phyloP scores from a whole-genome alignment of 441 rosid genomes.

The Codiaeum variegatum region DNA sequence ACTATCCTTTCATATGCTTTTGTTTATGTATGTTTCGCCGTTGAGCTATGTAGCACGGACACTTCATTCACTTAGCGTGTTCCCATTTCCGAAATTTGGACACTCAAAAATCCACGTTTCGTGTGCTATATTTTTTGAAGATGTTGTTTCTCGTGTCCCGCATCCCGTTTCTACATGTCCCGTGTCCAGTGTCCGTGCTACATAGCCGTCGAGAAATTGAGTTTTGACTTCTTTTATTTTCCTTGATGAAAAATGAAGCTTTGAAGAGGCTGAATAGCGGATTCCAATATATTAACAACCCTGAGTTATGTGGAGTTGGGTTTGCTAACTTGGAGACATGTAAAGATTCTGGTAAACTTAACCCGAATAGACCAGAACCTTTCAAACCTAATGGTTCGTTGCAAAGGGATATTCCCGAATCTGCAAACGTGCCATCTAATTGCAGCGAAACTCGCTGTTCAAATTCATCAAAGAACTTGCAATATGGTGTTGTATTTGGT shows the following conservation, averaged over 20 bases:
- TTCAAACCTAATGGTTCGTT: constrained; percentile 38
- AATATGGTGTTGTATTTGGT: constrained; percentile 43
- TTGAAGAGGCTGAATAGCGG: constrained; percentile 62
- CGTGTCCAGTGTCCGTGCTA: too few relatives aligned
- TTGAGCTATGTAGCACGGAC: too few relatives aligned
- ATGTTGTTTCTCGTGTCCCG: too few relatives aligned
- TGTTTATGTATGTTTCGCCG: not conserved
- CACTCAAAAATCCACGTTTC: too few relatives aligned
- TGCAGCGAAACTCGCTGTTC: constrained; percentile 42
- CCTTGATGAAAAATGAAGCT: constrained; percentile 39
- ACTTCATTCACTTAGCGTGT: too few relatives aligned
- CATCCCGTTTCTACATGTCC: too few relatives aligned
- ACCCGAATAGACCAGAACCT: constrained; percentile 55
- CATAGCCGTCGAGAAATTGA: too few relatives aligned
- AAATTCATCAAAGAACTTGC: constrained; percentile 31
- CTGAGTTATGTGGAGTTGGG: constrained; percentile 67
- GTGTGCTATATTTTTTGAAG: too few relatives aligned
- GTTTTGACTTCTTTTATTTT: not conserved
- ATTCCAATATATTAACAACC: constrained; percentile 67
- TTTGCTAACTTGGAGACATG: constrained; percentile 54
- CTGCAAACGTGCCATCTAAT: constrained; percentile 46
- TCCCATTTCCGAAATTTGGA: too few relatives aligned
- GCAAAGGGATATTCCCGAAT: constrained; percentile 49
- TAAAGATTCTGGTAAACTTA: constrained; percentile 29
- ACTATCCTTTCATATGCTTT: not conserved